These are phyloP conservation scores for Senecio squalidus DNA, from an alignment of 140 eudicot genomes.

Conservation along the genomic window DNA sequence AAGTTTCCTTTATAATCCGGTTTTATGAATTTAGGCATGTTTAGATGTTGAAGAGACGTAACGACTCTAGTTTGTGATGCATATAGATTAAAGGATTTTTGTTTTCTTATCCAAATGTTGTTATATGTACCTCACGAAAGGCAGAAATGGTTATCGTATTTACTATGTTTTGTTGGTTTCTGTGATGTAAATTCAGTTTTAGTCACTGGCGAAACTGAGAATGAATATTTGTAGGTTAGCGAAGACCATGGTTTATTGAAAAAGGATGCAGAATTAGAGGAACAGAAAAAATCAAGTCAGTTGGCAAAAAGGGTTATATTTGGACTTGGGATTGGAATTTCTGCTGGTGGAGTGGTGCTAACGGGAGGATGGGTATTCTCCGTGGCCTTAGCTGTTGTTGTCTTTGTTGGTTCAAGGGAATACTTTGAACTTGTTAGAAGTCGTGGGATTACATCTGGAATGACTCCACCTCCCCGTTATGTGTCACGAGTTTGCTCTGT, in stretches of 20 bases:
- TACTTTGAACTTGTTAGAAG: conserved; percentile 92
- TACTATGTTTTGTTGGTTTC: background rate
- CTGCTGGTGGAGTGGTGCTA: conserved; percentile 69
- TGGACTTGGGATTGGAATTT: conserved; percentile 81
- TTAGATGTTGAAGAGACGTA: no score
- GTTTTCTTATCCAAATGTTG: no score
- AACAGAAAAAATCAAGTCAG: conserved; percentile 54
- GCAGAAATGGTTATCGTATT: background rate
- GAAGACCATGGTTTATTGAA: conserved; percentile 25
- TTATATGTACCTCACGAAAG: background rate
- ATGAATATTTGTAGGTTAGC: conserved; percentile 41
- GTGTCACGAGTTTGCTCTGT: conserved; percentile 87
- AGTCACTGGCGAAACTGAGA: background rate
- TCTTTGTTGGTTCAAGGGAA: conserved; percentile 80
- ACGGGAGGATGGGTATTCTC: conserved; percentile 96
- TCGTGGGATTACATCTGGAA: conserved; percentile 84
- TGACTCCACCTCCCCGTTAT: conserved; percentile 96
- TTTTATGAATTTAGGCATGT: no score
- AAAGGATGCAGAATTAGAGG: conserved; percentile 25
- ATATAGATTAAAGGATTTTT: no score
- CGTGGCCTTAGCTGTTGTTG: conserved; percentile 62
- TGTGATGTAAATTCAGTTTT: conserved; percentile 1
- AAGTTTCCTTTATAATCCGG: no score
- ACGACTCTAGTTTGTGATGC: no score
- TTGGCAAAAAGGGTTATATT: conserved; percentile 60